Conservation (phyloP, 2,329 filamentous ascomycete genomes). For the Neofusicoccum sp. region DNA sequence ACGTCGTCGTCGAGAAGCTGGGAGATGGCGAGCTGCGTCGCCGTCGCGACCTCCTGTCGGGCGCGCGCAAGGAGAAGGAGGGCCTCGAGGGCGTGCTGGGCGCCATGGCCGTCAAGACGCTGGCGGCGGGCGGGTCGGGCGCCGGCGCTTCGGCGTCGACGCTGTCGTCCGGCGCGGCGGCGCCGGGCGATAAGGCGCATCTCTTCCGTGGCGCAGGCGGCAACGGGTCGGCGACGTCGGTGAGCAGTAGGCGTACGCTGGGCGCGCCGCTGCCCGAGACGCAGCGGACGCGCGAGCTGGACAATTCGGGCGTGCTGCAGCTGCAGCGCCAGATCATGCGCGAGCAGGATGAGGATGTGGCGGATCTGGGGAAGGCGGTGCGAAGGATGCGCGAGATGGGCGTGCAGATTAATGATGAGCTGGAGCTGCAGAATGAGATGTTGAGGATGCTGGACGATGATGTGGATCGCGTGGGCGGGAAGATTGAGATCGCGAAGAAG, state of each 20-base stretch:
- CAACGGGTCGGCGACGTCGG: neutral
- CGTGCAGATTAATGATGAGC: slow-evolving; percentile 72
- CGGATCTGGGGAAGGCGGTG: slow-evolving; percentile 69
- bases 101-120: slow-evolving; percentile 58
- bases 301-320: slow-evolving; percentile 73
- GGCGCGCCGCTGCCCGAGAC: slow-evolving; percentile 75
- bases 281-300: slow-evolving; percentile 73
- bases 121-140: slow-evolving; percentile 34
- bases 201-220: slow-evolving; percentile 34
- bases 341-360: slow-evolving; percentile 74
- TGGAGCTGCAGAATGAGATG: slow-evolving; percentile 71
- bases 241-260: slow-evolving; percentile 57
- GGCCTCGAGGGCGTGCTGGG: slow-evolving; percentile 73
- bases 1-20: slow-evolving; percentile 50
- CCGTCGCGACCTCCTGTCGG: slow-evolving; percentile 68
- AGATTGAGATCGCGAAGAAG: slow-evolving; percentile 74
- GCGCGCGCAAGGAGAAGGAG: slow-evolving; percentile 73
- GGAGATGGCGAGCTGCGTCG: slow-evolving; percentile 76
- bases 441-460: slow-evolving; percentile 68
- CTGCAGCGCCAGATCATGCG: slow-evolving; percentile 74
- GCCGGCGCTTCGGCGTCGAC: slow-evolving; percentile 36
- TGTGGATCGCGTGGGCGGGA: slow-evolving; percentile 65
- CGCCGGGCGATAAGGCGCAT: slow-evolving; percentile 38
- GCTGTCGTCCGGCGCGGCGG: slow-evolving; percentile 44
- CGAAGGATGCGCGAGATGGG: slow-evolving; percentile 77